Conservation (phyloP, 495 filamentous ascomycete species). For the Eremomyces bilateralis region DNA sequence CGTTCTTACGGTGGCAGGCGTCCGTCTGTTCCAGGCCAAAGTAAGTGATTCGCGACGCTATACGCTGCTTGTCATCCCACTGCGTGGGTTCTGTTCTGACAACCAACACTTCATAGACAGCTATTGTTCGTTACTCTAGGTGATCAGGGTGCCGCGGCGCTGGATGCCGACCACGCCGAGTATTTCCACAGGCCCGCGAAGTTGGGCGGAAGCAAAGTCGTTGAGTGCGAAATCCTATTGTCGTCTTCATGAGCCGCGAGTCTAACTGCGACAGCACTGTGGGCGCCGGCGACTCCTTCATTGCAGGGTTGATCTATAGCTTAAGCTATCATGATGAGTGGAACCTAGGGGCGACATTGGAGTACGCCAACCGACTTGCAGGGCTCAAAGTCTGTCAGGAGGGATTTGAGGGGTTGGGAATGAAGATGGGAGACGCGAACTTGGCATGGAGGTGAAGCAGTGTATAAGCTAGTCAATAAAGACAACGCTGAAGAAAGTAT, state of each 20-base stretch:
- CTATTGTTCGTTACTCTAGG: not conserved
- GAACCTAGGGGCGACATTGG: slow-evolving; percentile 28
- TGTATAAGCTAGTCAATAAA: too few species aligned
- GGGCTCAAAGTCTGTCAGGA: slow-evolving; percentile 45
- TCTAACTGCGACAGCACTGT: slow-evolving; percentile 35
- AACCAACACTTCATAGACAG: not conserved
- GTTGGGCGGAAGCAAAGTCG: not conserved
- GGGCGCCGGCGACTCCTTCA: slow-evolving; percentile 50
- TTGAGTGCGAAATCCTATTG: not conserved
- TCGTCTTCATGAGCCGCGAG: slow-evolving; percentile 6
- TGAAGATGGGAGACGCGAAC: not conserved
- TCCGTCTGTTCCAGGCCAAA: not conserved
- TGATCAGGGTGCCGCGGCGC: too few species aligned
- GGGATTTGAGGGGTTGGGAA: slow-evolving; percentile 35
- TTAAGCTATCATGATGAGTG: slow-evolving; percentile 29
- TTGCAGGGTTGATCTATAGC: slow-evolving; percentile 46
- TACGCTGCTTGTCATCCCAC: not conserved
- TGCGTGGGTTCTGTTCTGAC: not conserved
- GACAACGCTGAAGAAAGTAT: too few species aligned
- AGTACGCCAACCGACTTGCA: slow-evolving; percentile 43
- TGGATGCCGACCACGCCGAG: too few species aligned
- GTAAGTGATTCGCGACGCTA: not conserved
- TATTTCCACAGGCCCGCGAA: not conserved
- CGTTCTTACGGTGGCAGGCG: slow-evolving; percentile 28
- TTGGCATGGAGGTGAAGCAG: too few species aligned